Evolutionary conservation across 352 stramenopile species (phyloP), one percentile per base, ranked within the genome.

Genomic region (Pythium periplocum): DNA sequence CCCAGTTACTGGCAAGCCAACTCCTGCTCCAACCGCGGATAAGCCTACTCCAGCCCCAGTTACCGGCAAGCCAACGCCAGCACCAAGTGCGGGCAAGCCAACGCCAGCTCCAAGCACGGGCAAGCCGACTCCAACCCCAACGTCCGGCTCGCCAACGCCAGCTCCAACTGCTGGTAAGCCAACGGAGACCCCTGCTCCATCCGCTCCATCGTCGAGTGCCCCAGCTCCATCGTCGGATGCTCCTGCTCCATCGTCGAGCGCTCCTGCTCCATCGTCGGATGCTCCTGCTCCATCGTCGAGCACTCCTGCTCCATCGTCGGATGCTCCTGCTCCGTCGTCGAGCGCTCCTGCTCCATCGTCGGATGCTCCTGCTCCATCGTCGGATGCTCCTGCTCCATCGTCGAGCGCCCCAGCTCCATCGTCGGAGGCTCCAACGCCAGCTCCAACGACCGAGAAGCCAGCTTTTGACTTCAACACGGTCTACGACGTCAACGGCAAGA

Each of bases 91-190:
- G 17, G 17, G 17, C 17, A 26, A 45, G 44, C 32, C 34, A 33
- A 61, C 55, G 34, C 55, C 55, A 12, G 34, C 45, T 10, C 55
- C 55, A 31, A 61, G 45, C 10, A 55, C 53, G 26, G 43, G 51
- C 51, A 57, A 57, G 51, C 51, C 51, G 34, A 6, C 39, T 4
- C 2, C 41, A 37, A 45, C 49, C 17, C 26, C 50, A 10, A 34
- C 6, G 34, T 52, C 41, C 26, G 45, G 12, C 26, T 51, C 35
- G 48, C 47, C 49, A 42, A 54, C 50, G 43, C 40, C 45, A 26
- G 53, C 31, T 1, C 61, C 61, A 7, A 55, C 42, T 11, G 48
- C 48, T n/a, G 43, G 39, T 12, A 40, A 45, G 17, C 57, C 57
- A n/a, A 40, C 35, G 26, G 17, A 26, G 17, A 26, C 35, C 49